Base-by-base conservation (phyloP, 116 monocot genomes). In the Cymodocea nodosa region DNA sequence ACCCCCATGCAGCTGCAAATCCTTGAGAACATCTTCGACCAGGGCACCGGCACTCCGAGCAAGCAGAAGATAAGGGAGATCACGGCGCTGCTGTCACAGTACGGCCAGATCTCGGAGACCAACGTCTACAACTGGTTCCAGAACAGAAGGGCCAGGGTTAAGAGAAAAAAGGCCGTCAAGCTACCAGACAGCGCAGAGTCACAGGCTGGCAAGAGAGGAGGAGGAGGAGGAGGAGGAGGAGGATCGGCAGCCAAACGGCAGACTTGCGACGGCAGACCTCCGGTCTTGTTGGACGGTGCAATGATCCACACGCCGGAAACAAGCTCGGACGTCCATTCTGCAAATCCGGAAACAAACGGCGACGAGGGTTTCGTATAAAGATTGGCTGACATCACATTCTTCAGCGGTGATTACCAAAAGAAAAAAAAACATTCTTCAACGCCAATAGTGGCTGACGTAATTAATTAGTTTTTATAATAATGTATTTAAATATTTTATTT, bases 81-180 rank as follows among this genome's bases (percentile, higher is more conserved):
- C 51, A 76, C 86, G 4, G 8, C 55, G 23, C 78, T 81, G n/a
- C 76, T 89, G 7, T 63, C 86, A 15, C 81, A 86, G 17, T 82
- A 84, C 36, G 86, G 89, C 3, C 83, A 80, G 30, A 84, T 93
- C 37, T 76, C 93, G 8, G 93, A 89, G 66, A 72, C 83, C 12
- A 93, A 93, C 71, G 93, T 93, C 1, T 93, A 86, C 52, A 93
- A 93, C 78, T 93, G 89, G 93, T 93, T 93, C 60, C 93, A 93
- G 71, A 93, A 93, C 6, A 77, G 93, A 56, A 79, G 89, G 56
- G 93, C 93, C 2, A 77, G 93, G 19, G 80, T 78, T 8, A 93
- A 93, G 50, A 67, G 89, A 52, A 93, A 82, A 76, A 86, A 81
- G 62, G 39, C 70, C n/a, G 56, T 67, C 34, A 7, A 53, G 18